These are phyloP conservation scores for Colletotrichum tropicicola DNA, from an alignment of 2,329 filamentous ascomycete genomes.

Conservation along the genomic window DNA sequence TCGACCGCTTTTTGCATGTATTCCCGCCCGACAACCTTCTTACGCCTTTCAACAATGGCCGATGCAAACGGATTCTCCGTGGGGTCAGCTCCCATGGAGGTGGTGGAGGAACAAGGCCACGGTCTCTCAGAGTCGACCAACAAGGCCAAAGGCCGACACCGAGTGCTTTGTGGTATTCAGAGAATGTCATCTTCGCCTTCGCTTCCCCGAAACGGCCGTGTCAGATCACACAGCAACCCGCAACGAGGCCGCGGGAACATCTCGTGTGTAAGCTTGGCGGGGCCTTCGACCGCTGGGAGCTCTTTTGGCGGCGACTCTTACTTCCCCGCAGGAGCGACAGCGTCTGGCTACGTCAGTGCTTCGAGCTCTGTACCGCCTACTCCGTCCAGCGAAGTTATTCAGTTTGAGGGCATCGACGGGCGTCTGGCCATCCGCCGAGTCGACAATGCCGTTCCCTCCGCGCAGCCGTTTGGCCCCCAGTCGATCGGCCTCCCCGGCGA, in stretches of 20 bases:
- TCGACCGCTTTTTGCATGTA: neutral
- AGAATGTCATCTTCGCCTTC: constrained; percentile 85
- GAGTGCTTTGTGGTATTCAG: constrained; percentile 77
- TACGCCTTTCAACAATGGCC: constrained; percentile 14
- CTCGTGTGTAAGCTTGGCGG: constrained; percentile 64
- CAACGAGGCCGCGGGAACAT: constrained; percentile 65
- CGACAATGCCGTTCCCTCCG: constrained; percentile 52
- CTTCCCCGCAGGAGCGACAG: constrained; percentile 37
- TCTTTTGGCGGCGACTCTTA: constrained; percentile 39
- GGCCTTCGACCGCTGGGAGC: constrained; percentile 41
- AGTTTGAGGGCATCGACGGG: constrained; percentile 51
- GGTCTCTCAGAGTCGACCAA: constrained; percentile 44
- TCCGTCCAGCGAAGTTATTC: constrained; percentile 49
- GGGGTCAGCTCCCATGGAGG: constrained; percentile 27
- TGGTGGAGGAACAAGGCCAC: constrained; percentile 35
- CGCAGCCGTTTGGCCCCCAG: constrained; percentile 41
- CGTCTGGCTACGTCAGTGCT: constrained; percentile 39
- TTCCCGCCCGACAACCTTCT: neutral
- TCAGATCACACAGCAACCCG: constrained; percentile 74
- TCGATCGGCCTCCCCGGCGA: constrained; percentile 73
- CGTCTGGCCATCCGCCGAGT: constrained; percentile 65
- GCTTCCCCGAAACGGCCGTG: constrained; percentile 69
- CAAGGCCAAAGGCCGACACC: constrained; percentile 74
- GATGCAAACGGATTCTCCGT: constrained; percentile 9
- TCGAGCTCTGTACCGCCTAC: constrained; percentile 50